phyloP scores from a whole-genome alignment of 176 grass and related monocot species.

The Bonia amplexicaulis region DNA sequence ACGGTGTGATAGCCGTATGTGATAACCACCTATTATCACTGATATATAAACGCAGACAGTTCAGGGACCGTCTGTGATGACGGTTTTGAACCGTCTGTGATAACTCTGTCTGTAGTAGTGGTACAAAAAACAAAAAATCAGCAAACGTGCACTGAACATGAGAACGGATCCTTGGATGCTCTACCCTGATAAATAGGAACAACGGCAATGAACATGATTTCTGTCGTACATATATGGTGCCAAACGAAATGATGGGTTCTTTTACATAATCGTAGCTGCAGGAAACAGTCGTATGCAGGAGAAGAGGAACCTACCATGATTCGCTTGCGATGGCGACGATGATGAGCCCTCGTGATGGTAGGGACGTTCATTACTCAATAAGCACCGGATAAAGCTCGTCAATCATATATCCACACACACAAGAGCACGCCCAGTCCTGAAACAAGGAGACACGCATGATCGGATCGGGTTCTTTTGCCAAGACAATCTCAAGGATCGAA shows the following conservation, averaged over 20 bases:
- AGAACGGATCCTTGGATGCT: background rate
- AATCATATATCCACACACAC: constrained; percentile 1
- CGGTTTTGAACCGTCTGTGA: too few species aligned
- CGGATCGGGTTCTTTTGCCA: background rate
- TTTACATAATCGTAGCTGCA: background rate
- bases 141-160: background rate
- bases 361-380: constrained; percentile 30
- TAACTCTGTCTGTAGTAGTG: too few species aligned
- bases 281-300: background rate
- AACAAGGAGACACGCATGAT: background rate
- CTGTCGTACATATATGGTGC: background rate
- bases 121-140: background rate
- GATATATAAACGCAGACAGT: too few species aligned
- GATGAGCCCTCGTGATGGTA: constrained; percentile 17
- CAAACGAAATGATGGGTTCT: constrained; percentile 15
- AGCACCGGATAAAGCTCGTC: background rate
- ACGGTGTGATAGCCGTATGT: too few species aligned
- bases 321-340: background rate
- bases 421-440: background rate
- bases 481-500: background rate
- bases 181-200: background rate
- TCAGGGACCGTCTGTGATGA: too few species aligned
- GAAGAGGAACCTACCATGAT: background rate
- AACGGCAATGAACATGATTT: background rate
- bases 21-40: too few species aligned